Conservation (phyloP, 2,329 filamentous ascomycete species). For the Allantophomopsis lycopodina region DNA sequence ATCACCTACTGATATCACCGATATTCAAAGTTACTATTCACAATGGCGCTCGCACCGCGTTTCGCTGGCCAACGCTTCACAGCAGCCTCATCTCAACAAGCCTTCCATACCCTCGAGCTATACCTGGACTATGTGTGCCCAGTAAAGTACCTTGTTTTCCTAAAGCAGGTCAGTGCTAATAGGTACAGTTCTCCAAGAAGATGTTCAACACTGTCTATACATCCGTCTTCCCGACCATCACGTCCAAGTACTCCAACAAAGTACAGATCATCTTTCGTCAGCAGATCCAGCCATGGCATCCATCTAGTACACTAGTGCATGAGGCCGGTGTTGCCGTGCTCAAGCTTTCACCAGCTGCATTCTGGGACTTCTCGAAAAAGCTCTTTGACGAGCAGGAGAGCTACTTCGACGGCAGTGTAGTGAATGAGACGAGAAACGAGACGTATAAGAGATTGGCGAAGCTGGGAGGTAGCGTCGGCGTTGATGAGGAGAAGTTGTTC, state of each 20-base stretch:
- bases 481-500: conserved; percentile 60
- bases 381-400: conserved; percentile 51
- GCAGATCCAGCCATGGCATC: conserved; percentile 92
- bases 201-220: conserved; percentile 61
- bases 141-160: conserved; percentile 28
- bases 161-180: too few relatives aligned
- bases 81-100: conserved; percentile 23
- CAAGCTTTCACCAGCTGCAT: conserved; percentile 50
- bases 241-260: conserved; percentile 39
- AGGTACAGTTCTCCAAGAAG: too few relatives aligned
- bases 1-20: background rate
- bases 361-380: conserved; percentile 52
- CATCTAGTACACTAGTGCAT: conserved; percentile 66
- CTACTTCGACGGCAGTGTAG: conserved; percentile 77
- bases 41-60: conserved; percentile 65
- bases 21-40: background rate
- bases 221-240: conserved; percentile 50
- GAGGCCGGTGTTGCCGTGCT: conserved; percentile 78
- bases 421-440: conserved; percentile 70
- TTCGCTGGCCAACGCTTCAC: conserved; percentile 59
- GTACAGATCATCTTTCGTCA: conserved; percentile 76
- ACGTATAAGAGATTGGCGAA: conserved; percentile 71
- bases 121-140: conserved; percentile 90
- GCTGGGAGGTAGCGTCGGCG: conserved; percentile 52
- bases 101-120: conserved; percentile 46